phyloP scores from a whole-genome alignment of 1,284 basidiomycete genomes.

The Marasmius sp. region DNA sequence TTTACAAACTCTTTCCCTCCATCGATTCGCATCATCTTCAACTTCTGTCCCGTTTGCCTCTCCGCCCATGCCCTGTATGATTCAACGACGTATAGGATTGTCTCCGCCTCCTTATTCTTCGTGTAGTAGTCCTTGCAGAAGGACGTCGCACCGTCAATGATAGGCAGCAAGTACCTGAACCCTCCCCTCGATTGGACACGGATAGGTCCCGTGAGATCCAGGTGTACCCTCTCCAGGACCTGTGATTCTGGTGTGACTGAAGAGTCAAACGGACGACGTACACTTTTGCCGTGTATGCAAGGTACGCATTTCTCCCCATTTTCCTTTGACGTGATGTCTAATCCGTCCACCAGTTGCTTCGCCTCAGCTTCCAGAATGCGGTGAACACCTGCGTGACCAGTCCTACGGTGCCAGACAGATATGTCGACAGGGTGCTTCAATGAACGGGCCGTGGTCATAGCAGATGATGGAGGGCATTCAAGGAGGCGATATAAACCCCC shows the following conservation, averaged over 20 bases:
- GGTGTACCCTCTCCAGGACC: neutral
- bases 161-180: neutral
- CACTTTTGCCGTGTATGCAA: constrained; percentile 2
- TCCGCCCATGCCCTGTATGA: neutral
- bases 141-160: constrained; percentile 1
- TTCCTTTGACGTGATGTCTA: neutral
- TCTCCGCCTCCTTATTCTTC: neutral
- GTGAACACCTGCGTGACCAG: neutral
- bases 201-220: neutral
- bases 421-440: neutral
- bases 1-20: neutral
- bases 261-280: constrained; percentile 4
- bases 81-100: neutral
- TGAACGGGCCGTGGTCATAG: neutral
- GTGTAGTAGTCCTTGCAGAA: neutral
- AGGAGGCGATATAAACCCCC: neutral
- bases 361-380: neutral
- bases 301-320: neutral
- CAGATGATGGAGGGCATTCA: neutral
- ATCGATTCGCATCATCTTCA: neutral
- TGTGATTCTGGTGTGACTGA: neutral
- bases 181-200: neutral
- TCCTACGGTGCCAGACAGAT: neutral
- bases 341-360: constrained; percentile 5
- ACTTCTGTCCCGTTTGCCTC: neutral